Evolutionary conservation across 805 yeast species (phyloP), one percentile per base, ranked within the genome.

Genomic region (Metschnikowia matae): DNA sequence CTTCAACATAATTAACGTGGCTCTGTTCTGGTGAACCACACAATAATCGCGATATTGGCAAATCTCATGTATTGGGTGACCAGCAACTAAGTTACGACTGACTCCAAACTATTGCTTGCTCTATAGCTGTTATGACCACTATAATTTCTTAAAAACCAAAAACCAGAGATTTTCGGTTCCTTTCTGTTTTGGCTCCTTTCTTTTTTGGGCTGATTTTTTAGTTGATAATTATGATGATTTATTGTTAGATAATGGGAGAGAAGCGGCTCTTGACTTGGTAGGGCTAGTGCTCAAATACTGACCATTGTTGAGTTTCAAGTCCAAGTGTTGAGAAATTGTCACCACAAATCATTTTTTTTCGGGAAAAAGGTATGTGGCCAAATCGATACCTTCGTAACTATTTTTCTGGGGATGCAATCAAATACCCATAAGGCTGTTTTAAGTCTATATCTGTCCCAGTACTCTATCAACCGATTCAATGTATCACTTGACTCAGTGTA

Each of bases 11-110:
- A n/a, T n/a, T n/a, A 47, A 48, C 18, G 54, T 44, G 3, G 31
- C 42, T 36, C 20, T 4, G 8, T 52, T 44, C n/a, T 44, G 40
- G 53, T 17, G 18, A 18, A 15, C 32, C 18, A 23, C n/a, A 63
- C 68, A 18, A 18, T 18, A 2, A 2, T 57, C 65, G 1, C 54
- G 53, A 26, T 14, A 7, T 23, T 14, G 18, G 29, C 42, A 18
- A 34, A 15, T 41, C 50, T 6, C 17, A 23, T 23, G 48, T 33
- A n/a, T 11, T n/a, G 11, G 14, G 32, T 20, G 10, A 21, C 14
- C 38, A 35, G 17, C 6, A 15, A 17, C n/a, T 31, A 3, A 37
- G 26, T 13, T 39, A 41, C 15, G 54, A 46, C 33, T 23, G 54
- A 46, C 33, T 23, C 47, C 17, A 39, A 43, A 13, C 23, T 47